These are phyloP conservation scores for Thielaviopsis populi DNA, from an alignment of 2,329 filamentous ascomycete genomes.

Conservation along the genomic window DNA sequence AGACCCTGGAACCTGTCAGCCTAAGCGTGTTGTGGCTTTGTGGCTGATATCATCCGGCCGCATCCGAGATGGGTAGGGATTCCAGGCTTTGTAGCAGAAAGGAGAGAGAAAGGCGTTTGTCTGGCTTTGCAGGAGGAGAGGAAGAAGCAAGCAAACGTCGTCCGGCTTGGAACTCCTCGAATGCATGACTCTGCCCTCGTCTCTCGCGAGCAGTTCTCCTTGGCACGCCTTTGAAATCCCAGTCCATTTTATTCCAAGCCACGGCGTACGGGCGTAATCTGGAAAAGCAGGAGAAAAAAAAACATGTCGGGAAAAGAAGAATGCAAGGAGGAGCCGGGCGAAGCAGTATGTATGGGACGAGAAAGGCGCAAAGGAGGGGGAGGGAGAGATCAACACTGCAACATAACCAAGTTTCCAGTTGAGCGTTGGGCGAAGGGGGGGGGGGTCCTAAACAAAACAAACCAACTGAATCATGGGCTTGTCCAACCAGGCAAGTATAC, in stretches of 20 bases:
- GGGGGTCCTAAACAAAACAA: slow-evolving; percentile 3
- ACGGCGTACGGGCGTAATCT: not conserved
- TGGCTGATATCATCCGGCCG: slow-evolving; percentile 3
- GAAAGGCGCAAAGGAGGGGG: not conserved
- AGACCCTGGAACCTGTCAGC: not conserved
- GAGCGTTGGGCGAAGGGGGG: not conserved
- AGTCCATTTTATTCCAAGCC: not conserved
- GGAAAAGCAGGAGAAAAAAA: not conserved
- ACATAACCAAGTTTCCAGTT: not conserved
- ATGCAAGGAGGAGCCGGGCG: not conserved
- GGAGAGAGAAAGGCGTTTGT: not conserved
- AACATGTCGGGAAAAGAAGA: not conserved
- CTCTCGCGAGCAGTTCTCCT: not conserved
- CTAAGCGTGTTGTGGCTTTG: slow-evolving; percentile 1
- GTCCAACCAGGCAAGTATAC: not conserved
- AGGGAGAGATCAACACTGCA: not conserved
- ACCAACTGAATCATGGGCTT: not conserved
- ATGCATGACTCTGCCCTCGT: no score
- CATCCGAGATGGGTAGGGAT: slow-evolving; percentile 1
- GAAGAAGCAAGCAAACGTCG: no score
- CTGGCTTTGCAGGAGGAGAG: not conserved
- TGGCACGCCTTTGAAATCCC: not conserved
- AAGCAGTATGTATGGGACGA: not conserved
- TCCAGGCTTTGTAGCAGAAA: not conserved
- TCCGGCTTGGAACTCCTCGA: no score